These are phyloP conservation scores for Paramecium octaurelia DNA, from an alignment of 73 alveolate genomes.

Conservation along the genomic window DNA sequence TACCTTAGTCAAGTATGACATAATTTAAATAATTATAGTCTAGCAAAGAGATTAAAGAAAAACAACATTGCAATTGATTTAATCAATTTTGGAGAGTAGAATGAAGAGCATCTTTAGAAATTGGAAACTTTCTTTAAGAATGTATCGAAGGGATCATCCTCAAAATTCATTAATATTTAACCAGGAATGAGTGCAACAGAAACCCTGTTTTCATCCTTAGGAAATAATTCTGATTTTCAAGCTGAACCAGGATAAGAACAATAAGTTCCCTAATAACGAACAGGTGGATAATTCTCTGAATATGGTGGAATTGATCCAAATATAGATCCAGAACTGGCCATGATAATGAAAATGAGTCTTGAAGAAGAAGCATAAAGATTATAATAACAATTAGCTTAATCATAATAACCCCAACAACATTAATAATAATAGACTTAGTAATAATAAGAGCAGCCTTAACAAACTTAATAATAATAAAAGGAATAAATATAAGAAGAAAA, in stretches of 20 bases:
- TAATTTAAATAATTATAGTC: not conserved
- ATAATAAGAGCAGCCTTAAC: not conserved
- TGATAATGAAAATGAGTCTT: slow-evolving; percentile 59
- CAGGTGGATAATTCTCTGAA: slow-evolving; percentile 51
- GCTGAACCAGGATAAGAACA: slow-evolving; percentile 31
- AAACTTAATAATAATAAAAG: not conserved
- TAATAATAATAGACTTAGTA: not conserved
- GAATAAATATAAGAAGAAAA: not conserved
- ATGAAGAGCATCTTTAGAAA: slow-evolving; percentile 75
- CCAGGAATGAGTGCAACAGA: slow-evolving; percentile 79
- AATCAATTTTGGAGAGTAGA: slow-evolving; percentile 81
- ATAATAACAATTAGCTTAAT: not conserved
- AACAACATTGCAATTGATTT: slow-evolving; percentile 92
- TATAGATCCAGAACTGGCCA: slow-evolving; percentile 86
- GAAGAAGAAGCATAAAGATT: slow-evolving; percentile 33
- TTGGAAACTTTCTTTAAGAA: slow-evolving; percentile 70
- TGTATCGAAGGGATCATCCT: slow-evolving; percentile 73
- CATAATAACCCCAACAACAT: not conserved
- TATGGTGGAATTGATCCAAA: slow-evolving; percentile 87
- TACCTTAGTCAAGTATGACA: not conserved
- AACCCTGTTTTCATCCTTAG: slow-evolving; percentile 70
- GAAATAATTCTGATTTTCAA: not conserved
- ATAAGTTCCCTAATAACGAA: not conserved
- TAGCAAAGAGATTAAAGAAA: slow-evolving; percentile 87
- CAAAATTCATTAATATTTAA: slow-evolving; percentile 85